These are phyloP conservation scores for Phytophthora pseudosyringae DNA, from an alignment of 352 stramenopile genomes.

Conservation along the genomic window DNA sequence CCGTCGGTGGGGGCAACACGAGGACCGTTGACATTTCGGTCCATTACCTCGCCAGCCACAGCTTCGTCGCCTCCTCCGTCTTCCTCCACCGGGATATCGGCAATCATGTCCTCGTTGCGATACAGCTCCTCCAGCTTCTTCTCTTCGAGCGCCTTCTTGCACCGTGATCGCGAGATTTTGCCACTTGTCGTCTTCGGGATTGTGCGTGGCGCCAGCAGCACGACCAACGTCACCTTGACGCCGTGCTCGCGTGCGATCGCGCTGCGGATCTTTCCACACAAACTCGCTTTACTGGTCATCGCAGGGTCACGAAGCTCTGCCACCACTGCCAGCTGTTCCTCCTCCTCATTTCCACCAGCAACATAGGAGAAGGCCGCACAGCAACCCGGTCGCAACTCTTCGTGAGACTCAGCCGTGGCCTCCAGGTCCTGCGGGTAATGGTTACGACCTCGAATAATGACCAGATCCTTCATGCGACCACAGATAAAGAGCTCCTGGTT, in stretches of 20 bases:
- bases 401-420: conserved; percentile 85
- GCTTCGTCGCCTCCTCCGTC: conserved; percentile 46
- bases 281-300: conserved; percentile 76
- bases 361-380: conserved; percentile 93
- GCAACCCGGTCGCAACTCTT: conserved; percentile 93
- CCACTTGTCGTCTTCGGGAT: conserved; percentile 99
- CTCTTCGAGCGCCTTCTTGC: conserved; percentile 68
- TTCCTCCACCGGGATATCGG: conserved; percentile 43
- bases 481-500: conserved; percentile 97
- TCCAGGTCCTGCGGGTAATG: conserved; percentile 99
- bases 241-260: conserved; percentile 84
- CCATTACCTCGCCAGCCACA: conserved; percentile 36
- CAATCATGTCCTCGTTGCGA: conserved; percentile 83
- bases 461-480: conserved; percentile 98
- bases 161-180: conserved; percentile 96
- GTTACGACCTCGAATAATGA: conserved; percentile 99
- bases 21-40: conserved; percentile 27
- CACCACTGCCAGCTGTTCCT: conserved; percentile 79
- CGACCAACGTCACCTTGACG: conserved; percentile 88
- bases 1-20: conserved; percentile 18
- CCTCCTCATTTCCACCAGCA: conserved; percentile 41
- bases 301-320: conserved; percentile 74
- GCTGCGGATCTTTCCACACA: conserved; percentile 74
- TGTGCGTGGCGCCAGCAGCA: conserved; percentile 91
- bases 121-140: conserved; percentile 75